Base-by-base conservation (phyloP, 306 rosid species). In the Malus orientalis region DNA sequence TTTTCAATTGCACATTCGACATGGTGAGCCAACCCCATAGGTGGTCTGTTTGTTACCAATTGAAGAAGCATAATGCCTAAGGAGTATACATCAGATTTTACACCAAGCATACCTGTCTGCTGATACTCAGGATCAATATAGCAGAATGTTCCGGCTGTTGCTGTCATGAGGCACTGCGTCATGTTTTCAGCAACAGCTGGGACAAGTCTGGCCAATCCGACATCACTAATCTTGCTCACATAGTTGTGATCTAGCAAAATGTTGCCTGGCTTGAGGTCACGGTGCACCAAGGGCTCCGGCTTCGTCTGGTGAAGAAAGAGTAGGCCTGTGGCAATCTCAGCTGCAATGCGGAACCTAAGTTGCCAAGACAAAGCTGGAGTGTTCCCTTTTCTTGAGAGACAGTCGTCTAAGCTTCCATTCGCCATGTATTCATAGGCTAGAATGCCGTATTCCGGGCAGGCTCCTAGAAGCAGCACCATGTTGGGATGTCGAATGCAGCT, bases 111-210 rank as follows among this genome's bases (percentile, higher is more conserved):
- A 75, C 99, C 99, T 38, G 96, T 90, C 77, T 95, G 97, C 47
- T 92, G 99, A 84, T 95, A 95, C 82, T 95, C 99, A 0, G 99
- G 99, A 80, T 92, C 99, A 15, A 95, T 95, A n/a, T 95, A 95
- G 82, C 99, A 95, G 78, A 92, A 95, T 5, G 97, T 92, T 82
- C 99, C 99, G 0, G 99, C 99, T 32, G 99, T 78, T 6, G 97
- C 83, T 18, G 99, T 95, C 90, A 89, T 75, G 54, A 74, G 63
- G 82, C 80, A 95, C 67, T 92, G 99, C 29, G 99, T 92, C 20
- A 73, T 88, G 44, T 95, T 92, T 66, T 87, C 99, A 2, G 97
- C 97, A 4, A 87, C 86, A 0, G 86, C 93, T 20, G 99, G 99
- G 77, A 95, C 85, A 44, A 95, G 89, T 76, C 96, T 89, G 9